These are phyloP conservation scores for Amanita subjunquillea DNA, from an alignment of 768 basidiomycete genomes.

Conservation along the genomic window DNA sequence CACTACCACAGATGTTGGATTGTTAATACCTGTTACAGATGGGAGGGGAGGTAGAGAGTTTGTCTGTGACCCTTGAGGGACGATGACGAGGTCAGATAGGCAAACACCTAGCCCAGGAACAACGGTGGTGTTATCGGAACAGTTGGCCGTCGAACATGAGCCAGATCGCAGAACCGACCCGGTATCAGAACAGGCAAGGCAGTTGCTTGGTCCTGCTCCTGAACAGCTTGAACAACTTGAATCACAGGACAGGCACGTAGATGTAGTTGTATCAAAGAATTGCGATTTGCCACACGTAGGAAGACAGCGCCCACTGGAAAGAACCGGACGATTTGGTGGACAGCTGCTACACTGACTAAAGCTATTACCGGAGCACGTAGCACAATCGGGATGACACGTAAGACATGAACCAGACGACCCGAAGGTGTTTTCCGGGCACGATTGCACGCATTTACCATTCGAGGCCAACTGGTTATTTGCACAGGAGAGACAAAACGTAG, in stretches of 20 bases:
- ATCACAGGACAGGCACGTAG: constrained; percentile 59
- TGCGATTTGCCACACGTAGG: constrained; percentile 61
- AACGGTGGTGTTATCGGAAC: constrained; percentile 42
- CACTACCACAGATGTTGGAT: constrained; percentile 29
- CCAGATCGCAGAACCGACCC: constrained; percentile 55
- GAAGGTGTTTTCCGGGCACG: constrained; percentile 66
- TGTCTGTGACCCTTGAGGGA: constrained; percentile 37
- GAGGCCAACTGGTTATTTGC: constrained; percentile 55
- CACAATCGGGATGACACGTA: constrained; percentile 75
- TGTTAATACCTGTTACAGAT: constrained; percentile 43
- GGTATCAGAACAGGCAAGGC: constrained; percentile 64
- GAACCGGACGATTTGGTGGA: constrained; percentile 56
- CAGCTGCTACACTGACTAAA: constrained; percentile 76
- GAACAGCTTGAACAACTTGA: constrained; percentile 71
- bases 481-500: constrained; percentile 70
- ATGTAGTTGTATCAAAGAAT: constrained; percentile 57
- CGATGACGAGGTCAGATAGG: constrained; percentile 53
- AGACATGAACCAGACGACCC: constrained; percentile 54
- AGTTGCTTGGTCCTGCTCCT: constrained; percentile 53
- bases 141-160: constrained; percentile 52
- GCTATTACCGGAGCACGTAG: constrained; percentile 58
- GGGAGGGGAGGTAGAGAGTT: constrained; percentile 37
- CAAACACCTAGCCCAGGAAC: constrained; percentile 69
- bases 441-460: constrained; percentile 58
- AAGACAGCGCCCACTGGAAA: constrained; percentile 64